Evolutionary conservation across 2,329 filamentous ascomycete species (phyloP), one percentile per base, ranked within the genome.

Genomic region (Akanthomyces uredinophilus): DNA sequence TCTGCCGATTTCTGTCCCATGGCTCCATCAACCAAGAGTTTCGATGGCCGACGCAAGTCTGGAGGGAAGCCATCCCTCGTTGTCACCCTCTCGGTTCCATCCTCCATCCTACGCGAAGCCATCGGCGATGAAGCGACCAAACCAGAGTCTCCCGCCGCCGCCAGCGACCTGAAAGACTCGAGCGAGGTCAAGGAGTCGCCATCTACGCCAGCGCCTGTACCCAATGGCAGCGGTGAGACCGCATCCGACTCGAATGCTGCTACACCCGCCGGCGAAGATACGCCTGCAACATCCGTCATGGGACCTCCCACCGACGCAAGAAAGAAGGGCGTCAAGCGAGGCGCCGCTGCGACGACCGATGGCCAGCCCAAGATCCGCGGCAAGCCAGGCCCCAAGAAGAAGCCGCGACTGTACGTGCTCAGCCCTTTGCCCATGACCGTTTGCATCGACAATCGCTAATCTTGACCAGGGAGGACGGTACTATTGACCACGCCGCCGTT

Each of bases 381-480:
- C 72, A 96, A 96, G 79, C 94, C 95, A 7, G 94, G 94, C 7
- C 94, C 94, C 0, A 98, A 97, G 85, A 96, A 97, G 86, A 96
- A 96, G 80, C 88, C 90, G 67, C 88, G 90, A 82, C 78, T 96
- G 94, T 97, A 89, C 79, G 92, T 89, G 35, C 35, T 39, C 47
- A 8, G 39, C 60, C 27, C 56, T 35, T 29, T 60, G 47, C 18
- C 49, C 43, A 35, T 64, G 37, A 35, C 22, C 2, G 4, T 29
- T 29, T 57, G 51, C 63, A 46, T 60, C 58, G 60, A 50, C 44
- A 41, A 44, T 60, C 7, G 41, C 60, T 62, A 62, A 62, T 27
- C 61, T 63, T 43, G 65, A 57, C 54, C 64, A 88, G 86, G 66
- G 86, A 88, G 70, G 86, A 88, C 68, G 85, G 85, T 35, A 81